phyloP scores from a whole-genome alignment of 345 rosid genomes.

The Pelargonium nanum region DNA sequence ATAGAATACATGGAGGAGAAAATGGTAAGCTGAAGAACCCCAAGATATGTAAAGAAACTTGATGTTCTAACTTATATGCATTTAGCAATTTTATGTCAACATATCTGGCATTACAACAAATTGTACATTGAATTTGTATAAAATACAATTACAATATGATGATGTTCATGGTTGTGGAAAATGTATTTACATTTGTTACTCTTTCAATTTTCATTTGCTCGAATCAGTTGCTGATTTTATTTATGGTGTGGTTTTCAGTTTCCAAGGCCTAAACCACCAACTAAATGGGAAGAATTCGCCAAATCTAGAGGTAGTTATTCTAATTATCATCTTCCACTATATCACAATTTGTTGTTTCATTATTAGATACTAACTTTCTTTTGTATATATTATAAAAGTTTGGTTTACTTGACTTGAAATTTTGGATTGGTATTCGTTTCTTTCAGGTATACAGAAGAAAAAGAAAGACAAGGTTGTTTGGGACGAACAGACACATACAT shows the following conservation, averaged over 20 bases:
- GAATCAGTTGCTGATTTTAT: background rate
- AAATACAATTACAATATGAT: too few species aligned
- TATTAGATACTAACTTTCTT: background rate
- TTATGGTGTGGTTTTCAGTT: slow-evolving; percentile 24
- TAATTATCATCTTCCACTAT: background rate
- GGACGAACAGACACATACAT: slow-evolving; percentile 73
- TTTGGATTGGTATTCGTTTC: slow-evolving; percentile 7
- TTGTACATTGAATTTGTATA: too few species aligned
- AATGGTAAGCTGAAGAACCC: background rate
- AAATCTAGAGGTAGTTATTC: slow-evolving; percentile 35
- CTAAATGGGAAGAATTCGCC: slow-evolving; percentile 46
- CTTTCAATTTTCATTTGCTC: background rate
- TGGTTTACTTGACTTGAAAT: background rate
- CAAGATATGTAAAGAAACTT: background rate
- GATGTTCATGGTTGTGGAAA: too few species aligned
- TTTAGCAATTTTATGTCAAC: too few species aligned
- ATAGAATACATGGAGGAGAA: background rate
- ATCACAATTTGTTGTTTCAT: background rate
- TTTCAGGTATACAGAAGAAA: slow-evolving; percentile 68
- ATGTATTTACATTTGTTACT: background rate
- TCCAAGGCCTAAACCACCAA: slow-evolving; percentile 48
- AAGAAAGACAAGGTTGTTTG: slow-evolving; percentile 75
- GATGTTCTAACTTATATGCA: background rate
- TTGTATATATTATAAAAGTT: background rate
- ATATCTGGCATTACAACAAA: too few species aligned